phyloP scores from a whole-genome alignment of 2,329 filamentous ascomycete genomes.

The Penicillium verrucosum region DNA sequence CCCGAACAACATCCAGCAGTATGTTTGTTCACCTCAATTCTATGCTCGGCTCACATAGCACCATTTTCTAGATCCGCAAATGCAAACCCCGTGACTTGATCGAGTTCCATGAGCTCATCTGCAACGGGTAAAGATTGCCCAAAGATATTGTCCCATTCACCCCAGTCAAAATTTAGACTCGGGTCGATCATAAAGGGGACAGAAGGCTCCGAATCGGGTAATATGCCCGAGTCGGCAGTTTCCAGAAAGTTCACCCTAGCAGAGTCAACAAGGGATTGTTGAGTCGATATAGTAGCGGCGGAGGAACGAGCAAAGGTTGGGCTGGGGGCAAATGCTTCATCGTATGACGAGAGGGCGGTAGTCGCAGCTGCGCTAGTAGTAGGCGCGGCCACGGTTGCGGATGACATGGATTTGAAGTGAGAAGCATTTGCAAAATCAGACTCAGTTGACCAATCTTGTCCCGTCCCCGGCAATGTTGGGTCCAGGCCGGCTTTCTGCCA shows the following conservation, averaged over 20 bases:
- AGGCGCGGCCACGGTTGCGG: background rate
- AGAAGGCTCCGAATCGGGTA: constrained; percentile 12
- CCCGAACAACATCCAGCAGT: background rate
- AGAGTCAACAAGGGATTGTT: background rate
- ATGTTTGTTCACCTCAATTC: background rate
- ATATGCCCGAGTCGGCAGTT: background rate
- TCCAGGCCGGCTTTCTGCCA: constrained; percentile 50
- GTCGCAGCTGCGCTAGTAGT: constrained; percentile 4
- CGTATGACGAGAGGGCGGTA: background rate
- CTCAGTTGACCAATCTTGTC: constrained; percentile 34
- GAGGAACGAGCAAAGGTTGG: background rate
- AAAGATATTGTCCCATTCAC: constrained; percentile 49
- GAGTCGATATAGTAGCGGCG: background rate
- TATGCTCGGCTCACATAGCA: background rate
- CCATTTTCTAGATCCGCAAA: background rate
- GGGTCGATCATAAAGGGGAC: constrained; percentile 38
- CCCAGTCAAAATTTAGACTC: constrained; percentile 48
- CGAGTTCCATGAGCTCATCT: constrained; percentile 44
- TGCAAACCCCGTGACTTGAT: constrained; percentile 35
- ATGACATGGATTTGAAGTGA: background rate
- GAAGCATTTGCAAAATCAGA: background rate
- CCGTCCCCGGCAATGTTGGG: constrained; percentile 46
- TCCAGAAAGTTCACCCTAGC: constrained; percentile 23
- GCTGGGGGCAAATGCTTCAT: background rate
- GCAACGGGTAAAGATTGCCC: constrained; percentile 46